Conservation (phyloP, 441 rosid genomes). For the Populus hybrid region DNA sequence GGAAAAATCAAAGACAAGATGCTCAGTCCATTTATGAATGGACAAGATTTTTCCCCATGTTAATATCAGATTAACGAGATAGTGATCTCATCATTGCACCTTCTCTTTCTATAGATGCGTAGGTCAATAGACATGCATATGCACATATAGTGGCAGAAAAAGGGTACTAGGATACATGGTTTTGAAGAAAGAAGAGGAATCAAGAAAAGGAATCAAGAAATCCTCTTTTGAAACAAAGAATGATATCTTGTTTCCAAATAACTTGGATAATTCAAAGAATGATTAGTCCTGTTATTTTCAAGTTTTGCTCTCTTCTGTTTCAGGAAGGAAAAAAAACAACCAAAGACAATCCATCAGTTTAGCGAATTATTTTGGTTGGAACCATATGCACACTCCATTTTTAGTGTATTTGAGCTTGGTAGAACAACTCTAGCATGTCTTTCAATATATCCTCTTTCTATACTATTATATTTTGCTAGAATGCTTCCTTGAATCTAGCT, state of each 20-base stretch:
- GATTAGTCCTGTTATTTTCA: too few relatives aligned
- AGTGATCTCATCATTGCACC: too few relatives aligned
- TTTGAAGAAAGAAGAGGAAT: not conserved
- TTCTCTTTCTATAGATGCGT: too few relatives aligned
- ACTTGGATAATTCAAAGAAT: not conserved
- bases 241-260: not conserved
- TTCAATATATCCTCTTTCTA: not conserved
- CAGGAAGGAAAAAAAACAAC: too few relatives aligned
- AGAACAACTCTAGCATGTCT: not conserved
- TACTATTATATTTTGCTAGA: not conserved
- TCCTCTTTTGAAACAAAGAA: not conserved
- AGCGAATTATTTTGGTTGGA: not conserved
- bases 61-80: too few relatives aligned
- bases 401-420: not conserved
- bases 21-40: too few relatives aligned
- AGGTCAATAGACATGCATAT: too few relatives aligned
- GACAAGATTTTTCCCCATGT: too few relatives aligned
- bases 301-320: too few relatives aligned
- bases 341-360: too few relatives aligned
- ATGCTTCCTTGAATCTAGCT: not conserved
- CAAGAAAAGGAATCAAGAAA: not conserved
- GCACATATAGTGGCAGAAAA: not conserved
- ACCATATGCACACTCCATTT: not conserved
- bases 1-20: too few relatives aligned
- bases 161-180: not conserved